Evolutionary conservation across 2,329 filamentous ascomycete species (phyloP).

Genomic region (Parastagonospora avenae): DNA sequence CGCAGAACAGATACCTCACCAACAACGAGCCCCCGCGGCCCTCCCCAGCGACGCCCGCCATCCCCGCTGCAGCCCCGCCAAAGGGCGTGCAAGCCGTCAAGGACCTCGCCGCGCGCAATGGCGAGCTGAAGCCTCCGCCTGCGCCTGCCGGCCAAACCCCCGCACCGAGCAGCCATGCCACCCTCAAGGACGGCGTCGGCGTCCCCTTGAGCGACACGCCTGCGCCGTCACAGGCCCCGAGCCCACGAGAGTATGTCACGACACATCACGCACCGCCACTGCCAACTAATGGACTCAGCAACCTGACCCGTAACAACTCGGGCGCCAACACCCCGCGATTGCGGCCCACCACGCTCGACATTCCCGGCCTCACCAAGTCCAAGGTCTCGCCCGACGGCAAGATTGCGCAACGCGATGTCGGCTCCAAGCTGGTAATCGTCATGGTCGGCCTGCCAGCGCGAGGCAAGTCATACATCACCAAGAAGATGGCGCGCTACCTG

Average conservation of each 20-base stretch:
- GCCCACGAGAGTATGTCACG: slow-evolving; percentile 63
- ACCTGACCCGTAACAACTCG: slow-evolving; percentile 73
- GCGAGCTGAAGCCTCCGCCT: slow-evolving; percentile 40
- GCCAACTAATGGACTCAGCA: slow-evolving; percentile 53
- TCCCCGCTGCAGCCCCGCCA: slow-evolving; percentile 17
- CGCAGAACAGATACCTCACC: slow-evolving; percentile 18
- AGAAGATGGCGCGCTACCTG: slow-evolving; percentile 93
- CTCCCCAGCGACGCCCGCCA: slow-evolving; percentile 22
- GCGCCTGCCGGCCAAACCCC: slow-evolving; percentile 14
- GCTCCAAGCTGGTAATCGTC: slow-evolving; percentile 94
- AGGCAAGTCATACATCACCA: slow-evolving; percentile 98
- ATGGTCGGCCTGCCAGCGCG: slow-evolving; percentile 97
- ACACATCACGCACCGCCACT: slow-evolving; percentile 13
- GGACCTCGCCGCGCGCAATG: slow-evolving; percentile 29
- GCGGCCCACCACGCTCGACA: slow-evolving; percentile 93
- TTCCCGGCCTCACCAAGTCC: slow-evolving; percentile 93
- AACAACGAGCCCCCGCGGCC: slow-evolving; percentile 28
- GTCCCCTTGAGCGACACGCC: slow-evolving; percentile 67
- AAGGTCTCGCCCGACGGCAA: slow-evolving; percentile 94
- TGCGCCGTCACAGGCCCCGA: slow-evolving; percentile 64
- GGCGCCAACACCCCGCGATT: slow-evolving; percentile 77
- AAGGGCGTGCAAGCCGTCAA: slow-evolving; percentile 32
- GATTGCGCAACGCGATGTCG: slow-evolving; percentile 92
- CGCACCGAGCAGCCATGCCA: slow-evolving; percentile 19
- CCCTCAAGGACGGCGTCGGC: slow-evolving; percentile 53